These are phyloP conservation scores for Sporothrix mexicana DNA, from an alignment of 2,329 filamentous ascomycete genomes.

Conservation along the genomic window DNA sequence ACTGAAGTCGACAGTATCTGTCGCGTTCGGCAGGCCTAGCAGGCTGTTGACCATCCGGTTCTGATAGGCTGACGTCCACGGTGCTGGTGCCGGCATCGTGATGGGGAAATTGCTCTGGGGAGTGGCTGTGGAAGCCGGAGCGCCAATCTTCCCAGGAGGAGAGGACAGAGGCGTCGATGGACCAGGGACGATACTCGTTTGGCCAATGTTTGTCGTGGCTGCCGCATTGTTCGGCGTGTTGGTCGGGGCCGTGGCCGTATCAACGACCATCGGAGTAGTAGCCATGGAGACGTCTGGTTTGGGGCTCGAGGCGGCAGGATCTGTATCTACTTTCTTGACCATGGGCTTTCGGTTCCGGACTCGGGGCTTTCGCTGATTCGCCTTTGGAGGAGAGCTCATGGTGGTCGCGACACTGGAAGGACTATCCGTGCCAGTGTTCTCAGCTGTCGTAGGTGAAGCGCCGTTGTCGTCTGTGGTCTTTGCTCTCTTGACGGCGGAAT, in stretches of 20 bases:
- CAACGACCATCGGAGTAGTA: no score
- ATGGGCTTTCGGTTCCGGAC: background rate
- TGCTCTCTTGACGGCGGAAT: background rate
- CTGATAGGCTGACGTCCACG: background rate
- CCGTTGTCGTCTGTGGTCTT: background rate
- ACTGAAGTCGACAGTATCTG: no score
- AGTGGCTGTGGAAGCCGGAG: background rate
- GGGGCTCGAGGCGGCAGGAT: no score
- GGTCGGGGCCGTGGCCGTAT: no score
- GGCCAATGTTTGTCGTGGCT: background rate
- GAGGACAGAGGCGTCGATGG: background rate
- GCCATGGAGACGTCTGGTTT: no score
- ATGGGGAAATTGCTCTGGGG: background rate
- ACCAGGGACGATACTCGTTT: background rate
- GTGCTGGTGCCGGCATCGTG: no score
- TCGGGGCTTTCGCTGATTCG: background rate
- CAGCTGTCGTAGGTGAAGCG: background rate
- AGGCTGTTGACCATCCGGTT: background rate
- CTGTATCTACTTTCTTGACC: background rate
- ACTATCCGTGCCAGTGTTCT: background rate
- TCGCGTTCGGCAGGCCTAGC: no score
- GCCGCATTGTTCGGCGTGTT: background rate
- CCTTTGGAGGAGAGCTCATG: background rate
- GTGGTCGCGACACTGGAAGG: no score
- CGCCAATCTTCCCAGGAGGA: background rate